Evolutionary conservation across 1,284 basidiomycete genomes (phyloP).

Genomic region (Caloboletus inedulis): DNA sequence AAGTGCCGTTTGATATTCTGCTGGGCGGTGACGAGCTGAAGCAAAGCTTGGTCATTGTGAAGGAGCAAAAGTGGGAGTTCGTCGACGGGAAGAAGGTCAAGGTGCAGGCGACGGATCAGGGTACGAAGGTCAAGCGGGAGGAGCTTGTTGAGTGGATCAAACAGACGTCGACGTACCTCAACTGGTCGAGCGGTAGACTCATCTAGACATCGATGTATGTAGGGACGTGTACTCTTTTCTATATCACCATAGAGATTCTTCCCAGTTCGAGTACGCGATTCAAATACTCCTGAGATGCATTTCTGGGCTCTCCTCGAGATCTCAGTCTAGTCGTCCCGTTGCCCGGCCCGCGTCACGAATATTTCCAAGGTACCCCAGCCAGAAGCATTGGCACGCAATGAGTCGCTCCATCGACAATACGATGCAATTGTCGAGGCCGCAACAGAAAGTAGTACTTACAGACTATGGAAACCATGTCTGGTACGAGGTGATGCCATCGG

Average conservation of each 20-base stretch:
- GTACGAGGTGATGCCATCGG: too few species aligned
- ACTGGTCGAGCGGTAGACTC: constrained; percentile 46
- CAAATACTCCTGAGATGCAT: not conserved
- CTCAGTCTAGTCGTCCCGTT: too few species aligned
- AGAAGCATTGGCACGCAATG: too few species aligned
- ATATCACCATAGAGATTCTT: not conserved
- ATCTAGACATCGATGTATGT: constrained; percentile 22
- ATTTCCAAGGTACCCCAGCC: too few species aligned
- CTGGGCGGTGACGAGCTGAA: constrained; percentile 86
- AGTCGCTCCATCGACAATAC: too few species aligned
- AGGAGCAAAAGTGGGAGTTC: constrained; percentile 86
- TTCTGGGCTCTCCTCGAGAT: not conserved
- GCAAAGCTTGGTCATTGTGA: constrained; percentile 83
- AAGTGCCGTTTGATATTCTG: constrained; percentile 89
- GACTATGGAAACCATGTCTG: too few species aligned
- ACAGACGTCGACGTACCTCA: constrained; percentile 42
- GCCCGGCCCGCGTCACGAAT: too few species aligned
- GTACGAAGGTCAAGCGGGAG: constrained; percentile 62
- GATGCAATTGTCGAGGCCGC: too few species aligned
- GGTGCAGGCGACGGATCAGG: constrained; percentile 62
- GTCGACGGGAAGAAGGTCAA: constrained; percentile 72
- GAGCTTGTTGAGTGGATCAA: constrained; percentile 74
- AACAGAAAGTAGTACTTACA: too few species aligned
- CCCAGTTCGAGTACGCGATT: not conserved
- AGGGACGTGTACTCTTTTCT: not conserved